Base-by-base conservation (phyloP, 2,329 filamentous ascomycete species). In the Thelonectria blattea region DNA sequence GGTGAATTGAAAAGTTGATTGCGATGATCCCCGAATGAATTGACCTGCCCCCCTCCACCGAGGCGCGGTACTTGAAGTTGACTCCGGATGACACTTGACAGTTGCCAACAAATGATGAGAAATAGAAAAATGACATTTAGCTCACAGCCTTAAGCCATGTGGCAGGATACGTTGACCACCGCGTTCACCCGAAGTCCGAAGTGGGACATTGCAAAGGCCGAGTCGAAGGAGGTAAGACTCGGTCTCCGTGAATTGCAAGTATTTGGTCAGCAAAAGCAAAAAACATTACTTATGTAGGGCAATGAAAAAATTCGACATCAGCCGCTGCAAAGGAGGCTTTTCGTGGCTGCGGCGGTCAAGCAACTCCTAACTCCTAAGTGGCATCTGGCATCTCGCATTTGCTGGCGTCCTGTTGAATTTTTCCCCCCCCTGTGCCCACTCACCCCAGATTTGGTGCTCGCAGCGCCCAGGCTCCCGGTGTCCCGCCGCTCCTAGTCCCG, bases 151-250 rank as follows among this genome's bases (percentile, higher is more conserved):
- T 22, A 18, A 51, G 34, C 49, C 49, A 51, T 51, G 49, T 51
- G 49, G 49, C 49, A 51, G 34, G 6, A 27, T 18, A 51, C 17
- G 8, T 27, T 27, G 18, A 39, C 49, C 8, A 24, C 17, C 32
- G 30, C 22, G n/a, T 24, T 58, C 50, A 49, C 50, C 56, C 56
- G 56, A 52, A 18, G 39, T 43, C 56, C 56, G 56, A 52, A 18
- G 39, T 43, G 34, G 22, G 37, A 11, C 15, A 18, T 30, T 30
- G 27, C 27, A 30, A 30, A 8, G 32, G 48, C 7, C n/a, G n/a
- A 37, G 34, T 37, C 27, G 27, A 30, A 30, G 27, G 27, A 30
- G 27, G 27, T 30, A 30, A 30, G 27, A 30, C 27, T 30, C 27
- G 27, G 27, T 30, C 27, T 30, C 27, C 27, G 27, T 30, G 5